phyloP scores from a whole-genome alignment of 495 filamentous ascomycete species.

The Cairneyella variabilis region DNA sequence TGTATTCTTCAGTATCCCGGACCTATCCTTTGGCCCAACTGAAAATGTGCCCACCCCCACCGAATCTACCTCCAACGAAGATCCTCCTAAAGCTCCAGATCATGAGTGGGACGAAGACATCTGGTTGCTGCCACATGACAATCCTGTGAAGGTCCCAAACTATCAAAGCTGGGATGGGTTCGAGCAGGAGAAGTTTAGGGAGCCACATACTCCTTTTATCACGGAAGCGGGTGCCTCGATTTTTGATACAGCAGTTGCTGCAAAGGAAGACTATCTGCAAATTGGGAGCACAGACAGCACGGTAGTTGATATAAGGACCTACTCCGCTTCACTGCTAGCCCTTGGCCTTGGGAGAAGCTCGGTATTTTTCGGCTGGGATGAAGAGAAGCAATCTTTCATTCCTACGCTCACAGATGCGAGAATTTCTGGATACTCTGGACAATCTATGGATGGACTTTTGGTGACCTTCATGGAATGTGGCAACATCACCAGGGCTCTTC shows the following conservation, averaged over 20 bases:
- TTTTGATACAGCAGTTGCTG: slow-evolving; percentile 64
- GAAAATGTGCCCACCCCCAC: slow-evolving; percentile 13
- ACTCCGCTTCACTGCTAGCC: slow-evolving; percentile 60
- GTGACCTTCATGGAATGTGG: slow-evolving; percentile 56
- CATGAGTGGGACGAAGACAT: slow-evolving; percentile 38
- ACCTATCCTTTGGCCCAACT: slow-evolving; percentile 19
- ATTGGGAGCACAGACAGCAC: slow-evolving; percentile 27
- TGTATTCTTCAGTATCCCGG: slow-evolving; percentile 24
- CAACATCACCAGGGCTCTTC: slow-evolving; percentile 49
- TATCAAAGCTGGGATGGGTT: slow-evolving; percentile 75
- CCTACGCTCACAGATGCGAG: slow-evolving; percentile 50
- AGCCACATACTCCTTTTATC: slow-evolving; percentile 58
- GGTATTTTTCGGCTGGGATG: slow-evolving; percentile 68
- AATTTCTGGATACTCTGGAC: slow-evolving; percentile 64
- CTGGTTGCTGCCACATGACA: slow-evolving; percentile 45
- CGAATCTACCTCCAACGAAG: not conserved
- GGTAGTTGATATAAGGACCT: slow-evolving; percentile 41
- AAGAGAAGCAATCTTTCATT: slow-evolving; percentile 51
- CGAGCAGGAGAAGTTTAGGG: slow-evolving; percentile 35
- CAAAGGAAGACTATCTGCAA: slow-evolving; percentile 28
- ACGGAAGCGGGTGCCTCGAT: slow-evolving; percentile 70
- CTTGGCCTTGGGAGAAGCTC: slow-evolving; percentile 81
- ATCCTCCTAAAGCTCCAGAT: not conserved
- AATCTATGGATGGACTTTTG: slow-evolving; percentile 53
- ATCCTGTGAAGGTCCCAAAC: slow-evolving; percentile 31